Conservation (phyloP, 768 basidiomycete species). For the Sarcodon aspratus region DNA sequence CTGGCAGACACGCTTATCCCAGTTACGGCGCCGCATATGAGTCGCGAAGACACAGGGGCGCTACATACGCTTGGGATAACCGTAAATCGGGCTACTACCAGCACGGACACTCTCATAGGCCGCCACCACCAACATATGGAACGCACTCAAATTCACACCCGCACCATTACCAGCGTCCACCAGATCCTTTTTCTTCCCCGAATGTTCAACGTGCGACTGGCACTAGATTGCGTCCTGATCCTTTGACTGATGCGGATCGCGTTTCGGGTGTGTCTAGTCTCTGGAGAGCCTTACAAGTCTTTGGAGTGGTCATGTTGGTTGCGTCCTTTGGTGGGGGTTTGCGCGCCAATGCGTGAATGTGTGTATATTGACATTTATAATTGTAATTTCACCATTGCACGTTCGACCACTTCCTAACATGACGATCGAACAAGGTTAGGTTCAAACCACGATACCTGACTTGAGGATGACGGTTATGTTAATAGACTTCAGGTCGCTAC, state of each 20-base stretch:
- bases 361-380: no score
- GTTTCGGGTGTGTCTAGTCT: constrained; percentile 10
- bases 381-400: no score
- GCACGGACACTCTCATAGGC: constrained; percentile 3
- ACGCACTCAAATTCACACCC: neutral
- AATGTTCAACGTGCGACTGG: constrained; percentile 17
- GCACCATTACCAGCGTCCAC: constrained; percentile 2
- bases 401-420: no score
- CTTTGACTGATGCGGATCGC: constrained; percentile 7
- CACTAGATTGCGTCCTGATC: constrained; percentile 1
- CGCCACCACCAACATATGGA: neutral
- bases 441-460: no score
- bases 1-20: constrained; percentile 1
- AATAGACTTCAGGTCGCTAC: no score
- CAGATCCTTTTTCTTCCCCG: constrained; percentile 16
- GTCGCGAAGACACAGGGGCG: constrained; percentile 17
- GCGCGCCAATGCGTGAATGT: constrained; percentile 10
- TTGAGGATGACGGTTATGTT: no score
- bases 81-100: constrained; percentile 6
- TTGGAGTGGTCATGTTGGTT: constrained; percentile 16
- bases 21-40: constrained; percentile 14
- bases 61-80: constrained; percentile 26
- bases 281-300: constrained; percentile 14
- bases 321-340: constrained; percentile 15
- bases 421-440: no score